These are phyloP conservation scores for Lactifluus subvellereus DNA, from an alignment of 768 basidiomycete genomes.

Conservation along the genomic window DNA sequence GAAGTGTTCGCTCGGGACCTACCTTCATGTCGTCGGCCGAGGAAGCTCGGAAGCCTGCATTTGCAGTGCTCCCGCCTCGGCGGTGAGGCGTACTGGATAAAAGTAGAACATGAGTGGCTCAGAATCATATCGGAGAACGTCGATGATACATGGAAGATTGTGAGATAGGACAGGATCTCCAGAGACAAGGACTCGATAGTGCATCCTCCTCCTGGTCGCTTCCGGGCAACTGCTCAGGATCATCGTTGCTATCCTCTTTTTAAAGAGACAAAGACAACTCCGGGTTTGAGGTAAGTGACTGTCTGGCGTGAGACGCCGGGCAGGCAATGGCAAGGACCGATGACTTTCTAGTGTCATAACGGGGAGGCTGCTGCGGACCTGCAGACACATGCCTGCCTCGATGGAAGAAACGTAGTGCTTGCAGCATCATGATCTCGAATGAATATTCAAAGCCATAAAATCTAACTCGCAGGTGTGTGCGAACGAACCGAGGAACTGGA, in stretches of 20 bases:
- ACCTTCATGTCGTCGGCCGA: slow-evolving; percentile 18
- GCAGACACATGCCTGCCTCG: background rate
- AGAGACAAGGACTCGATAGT: slow-evolving; percentile 16
- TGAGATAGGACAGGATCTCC: slow-evolving; percentile 6
- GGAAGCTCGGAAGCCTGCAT: slow-evolving; percentile 11
- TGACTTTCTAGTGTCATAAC: background rate
- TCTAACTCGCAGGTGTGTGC: background rate
- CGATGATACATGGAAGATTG: slow-evolving; percentile 16
- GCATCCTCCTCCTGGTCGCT: slow-evolving; percentile 12
- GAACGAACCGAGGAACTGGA: slow-evolving; percentile 7
- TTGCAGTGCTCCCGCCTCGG: slow-evolving; percentile 19
- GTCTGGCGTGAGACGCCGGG: slow-evolving; percentile 6
- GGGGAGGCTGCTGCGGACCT: slow-evolving; percentile 1
- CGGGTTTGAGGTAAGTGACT: slow-evolving; percentile 8
- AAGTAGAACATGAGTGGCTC: slow-evolving; percentile 15
- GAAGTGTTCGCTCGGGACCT: slow-evolving; percentile 13
- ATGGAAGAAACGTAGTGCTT: background rate
- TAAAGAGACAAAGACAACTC: slow-evolving; percentile 9
- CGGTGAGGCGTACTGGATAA: slow-evolving; percentile 16
- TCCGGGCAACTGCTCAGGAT: slow-evolving; percentile 9
- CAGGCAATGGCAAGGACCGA: slow-evolving; percentile 11
- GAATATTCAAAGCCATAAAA: background rate
- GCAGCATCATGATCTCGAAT: background rate
- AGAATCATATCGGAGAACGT: slow-evolving; percentile 8
- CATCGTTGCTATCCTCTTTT: slow-evolving; percentile 19